Evolutionary conservation across 768 basidiomycete genomes (phyloP).

Genomic region (Ramaria rubella): DNA sequence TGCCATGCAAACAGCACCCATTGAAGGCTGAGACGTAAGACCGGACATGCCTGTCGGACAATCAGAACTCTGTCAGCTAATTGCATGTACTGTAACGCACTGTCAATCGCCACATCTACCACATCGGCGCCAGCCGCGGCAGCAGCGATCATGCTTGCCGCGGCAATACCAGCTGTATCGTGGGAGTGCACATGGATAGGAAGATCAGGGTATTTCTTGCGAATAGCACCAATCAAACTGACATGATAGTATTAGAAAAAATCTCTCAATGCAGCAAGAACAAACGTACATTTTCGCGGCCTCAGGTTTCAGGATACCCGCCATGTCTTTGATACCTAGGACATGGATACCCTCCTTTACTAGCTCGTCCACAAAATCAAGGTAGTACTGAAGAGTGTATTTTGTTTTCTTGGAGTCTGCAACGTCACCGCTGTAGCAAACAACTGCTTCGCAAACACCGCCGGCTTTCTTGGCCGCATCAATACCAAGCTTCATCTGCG

Average conservation of each 20-base stretch:
- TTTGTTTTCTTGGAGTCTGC: conserved; percentile 92
- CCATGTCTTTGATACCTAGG: conserved; percentile 98
- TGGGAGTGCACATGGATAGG: conserved; percentile 99
- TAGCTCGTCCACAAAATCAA: conserved; percentile 90
- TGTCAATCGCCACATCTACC: conserved; percentile 97
- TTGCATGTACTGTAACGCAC: conserved; percentile 40
- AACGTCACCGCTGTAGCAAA: conserved; percentile 98
- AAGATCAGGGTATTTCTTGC: conserved; percentile 92
- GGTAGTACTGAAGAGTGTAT: conserved; percentile 96
- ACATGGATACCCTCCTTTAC: conserved; percentile 95
- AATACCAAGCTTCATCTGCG: conserved; percentile 94
- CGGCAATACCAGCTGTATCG: conserved; percentile 96
- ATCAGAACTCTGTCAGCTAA: conserved; percentile 3
- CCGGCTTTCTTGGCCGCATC: conserved; percentile 99
- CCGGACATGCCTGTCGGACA: conserved; percentile 83
- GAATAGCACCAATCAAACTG: conserved; percentile 89
- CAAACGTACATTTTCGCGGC: conserved; percentile 76
- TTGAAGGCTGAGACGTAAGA: conserved; percentile 95
- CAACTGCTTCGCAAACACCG: conserved; percentile 94
- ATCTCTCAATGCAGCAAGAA: conserved; percentile 1
- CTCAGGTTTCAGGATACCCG: conserved; percentile 90
- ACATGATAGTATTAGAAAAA: neutral
- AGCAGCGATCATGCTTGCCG: conserved; percentile 94
- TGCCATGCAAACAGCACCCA: conserved; percentile 95
- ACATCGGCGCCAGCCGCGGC: conserved; percentile 98